Base-by-base conservation (phyloP, 73 alveolate genomes). In the Paramecium sexaurelia region DNA sequence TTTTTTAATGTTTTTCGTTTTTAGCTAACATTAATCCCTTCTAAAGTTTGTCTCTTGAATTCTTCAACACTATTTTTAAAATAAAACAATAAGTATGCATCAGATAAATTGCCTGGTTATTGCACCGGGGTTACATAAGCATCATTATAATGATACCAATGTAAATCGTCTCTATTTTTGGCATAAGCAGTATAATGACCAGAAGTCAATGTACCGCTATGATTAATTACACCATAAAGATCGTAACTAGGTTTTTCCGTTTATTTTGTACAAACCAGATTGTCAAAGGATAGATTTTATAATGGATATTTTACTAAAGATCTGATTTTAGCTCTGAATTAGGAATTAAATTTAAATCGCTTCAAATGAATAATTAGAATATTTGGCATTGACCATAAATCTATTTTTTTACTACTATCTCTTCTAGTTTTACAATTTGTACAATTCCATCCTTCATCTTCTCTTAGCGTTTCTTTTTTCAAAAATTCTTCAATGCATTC, bases 161-260 rank as follows among this genome's bases (percentile, higher is more conserved):
- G 73, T 20, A 87, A 27, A 66, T 84, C 91, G 37, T 61, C 87
- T 83, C 93, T 75, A 57, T 95, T 95, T 45, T 78, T 85, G 7
- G 95, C 97, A 61, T 90, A 95, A 37, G 97, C 97, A 15, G 97
- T 95, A 43, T 95, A 95, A 45, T 95, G 97, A 7, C 97, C 97
- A 26, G 92, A 85, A 0, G 96, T 94, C 68, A 92, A 55, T 40
- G 92, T 90, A 7, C 97, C 97, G 57, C 71, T 92, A 51, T 95
- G 97, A 69, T 95, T 95, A 10, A 51, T 61, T 6, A 89, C 92
- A 1, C 86, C 92, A 41, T 57, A 89, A 17, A 89, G 85, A 89
- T 89, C 94, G 15, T 89, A 89, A 4, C 55, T 57, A 7, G 95
- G 95, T 17, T 75, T 75, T 43, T 36, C 47, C 22, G 20, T 33